Base-by-base conservation (phyloP, 805 yeast genomes). In the Myxozyma melibiosi region DNA sequence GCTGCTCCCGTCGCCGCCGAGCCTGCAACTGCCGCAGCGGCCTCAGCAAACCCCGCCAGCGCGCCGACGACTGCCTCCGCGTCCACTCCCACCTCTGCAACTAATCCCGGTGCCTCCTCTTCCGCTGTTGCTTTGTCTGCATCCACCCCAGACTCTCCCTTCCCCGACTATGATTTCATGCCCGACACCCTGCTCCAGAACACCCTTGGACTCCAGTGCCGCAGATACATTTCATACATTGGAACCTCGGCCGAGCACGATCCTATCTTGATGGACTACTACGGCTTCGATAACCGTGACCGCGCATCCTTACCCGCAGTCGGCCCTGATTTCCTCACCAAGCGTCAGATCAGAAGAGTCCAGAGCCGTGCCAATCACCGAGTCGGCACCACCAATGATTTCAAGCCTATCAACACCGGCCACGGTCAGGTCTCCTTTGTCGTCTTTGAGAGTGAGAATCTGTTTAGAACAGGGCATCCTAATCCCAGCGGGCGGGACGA, bases 171-270 rank as follows among this genome's bases (percentile, higher is more conserved):
- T 43, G 68, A 66, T 38, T 66, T 64, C 39, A 51, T 66, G 47
- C 55, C 62, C 30, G 58, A 66, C 46, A 63, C 68, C 2, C 55
- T 64, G 6, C 60, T 66, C 22, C 66, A 64, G 31, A 62, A 65
- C 42, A 66, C 69, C 6, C 60, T 66, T 3, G 69, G 69, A 4
- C 56, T 66, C 40, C 68, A 66, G 33, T 65, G 67, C 40, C 60
- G 68, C 7, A 31, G 61, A 18, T 66, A 66, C 42, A 52, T 66
- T 33, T 66, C 69, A 13, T 63, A 62, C 39, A 53, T 66, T 37
- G 69, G 69, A n/a, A 53, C 65, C 3, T 65, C 67, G 8, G 64
- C 63, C 14, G 66, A 65, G 52, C 61, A 66, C 25, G 69, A 66
- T 47, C 64, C 69, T 8, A 53, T 66, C 9, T 57, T 66, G 28